phyloP scores from a whole-genome alignment of 2,329 filamentous ascomycete species.

The Scytalidium lignicola region DNA sequence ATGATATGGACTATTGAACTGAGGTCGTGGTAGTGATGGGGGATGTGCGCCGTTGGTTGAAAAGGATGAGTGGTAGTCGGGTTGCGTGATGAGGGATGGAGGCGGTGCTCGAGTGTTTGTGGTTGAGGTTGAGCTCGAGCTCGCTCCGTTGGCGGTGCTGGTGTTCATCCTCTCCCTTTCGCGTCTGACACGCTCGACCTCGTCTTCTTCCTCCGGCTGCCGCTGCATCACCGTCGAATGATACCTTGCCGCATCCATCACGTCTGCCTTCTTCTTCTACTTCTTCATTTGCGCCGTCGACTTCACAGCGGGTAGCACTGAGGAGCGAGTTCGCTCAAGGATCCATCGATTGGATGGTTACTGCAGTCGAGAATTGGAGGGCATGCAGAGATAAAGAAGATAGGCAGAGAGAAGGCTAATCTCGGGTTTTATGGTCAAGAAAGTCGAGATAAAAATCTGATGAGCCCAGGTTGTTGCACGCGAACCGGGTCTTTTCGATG shows the following conservation, averaged over 20 bases:
- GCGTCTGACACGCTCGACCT: constrained; percentile 17
- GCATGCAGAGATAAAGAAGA: neutral
- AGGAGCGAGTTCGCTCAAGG: constrained; percentile 1
- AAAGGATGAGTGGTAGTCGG: constrained; percentile 20
- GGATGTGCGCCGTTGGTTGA: constrained; percentile 22
- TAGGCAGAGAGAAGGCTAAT: neutral
- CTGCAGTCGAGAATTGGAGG: neutral
- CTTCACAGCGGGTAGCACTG: constrained; percentile 7
- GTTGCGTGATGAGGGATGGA: constrained; percentile 20
- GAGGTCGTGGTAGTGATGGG: constrained; percentile 14
- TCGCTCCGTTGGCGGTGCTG: constrained; percentile 9
- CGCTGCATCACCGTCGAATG: constrained; percentile 27
- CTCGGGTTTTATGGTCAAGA: neutral
- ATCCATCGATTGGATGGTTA: constrained; percentile 1
- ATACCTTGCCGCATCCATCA: constrained; percentile 22
- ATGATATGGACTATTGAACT: constrained; percentile 26
- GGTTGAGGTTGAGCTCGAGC: constrained; percentile 9
- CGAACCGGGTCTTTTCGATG: neutral
- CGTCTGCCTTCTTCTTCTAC: neutral
- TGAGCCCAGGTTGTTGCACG: neutral
- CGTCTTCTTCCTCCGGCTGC: constrained; percentile 12
- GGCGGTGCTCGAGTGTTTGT: constrained; percentile 20
- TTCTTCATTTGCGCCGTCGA: constrained; percentile 11
- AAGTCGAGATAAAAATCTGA: neutral
- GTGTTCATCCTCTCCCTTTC: constrained; percentile 20